Percentiles rank a stretch among this genome's conserved stretches.
phyloP scores from a whole-genome alignment of 1,284 basidiomycete genomes.

The Microbotryum scabiosae region DNA sequence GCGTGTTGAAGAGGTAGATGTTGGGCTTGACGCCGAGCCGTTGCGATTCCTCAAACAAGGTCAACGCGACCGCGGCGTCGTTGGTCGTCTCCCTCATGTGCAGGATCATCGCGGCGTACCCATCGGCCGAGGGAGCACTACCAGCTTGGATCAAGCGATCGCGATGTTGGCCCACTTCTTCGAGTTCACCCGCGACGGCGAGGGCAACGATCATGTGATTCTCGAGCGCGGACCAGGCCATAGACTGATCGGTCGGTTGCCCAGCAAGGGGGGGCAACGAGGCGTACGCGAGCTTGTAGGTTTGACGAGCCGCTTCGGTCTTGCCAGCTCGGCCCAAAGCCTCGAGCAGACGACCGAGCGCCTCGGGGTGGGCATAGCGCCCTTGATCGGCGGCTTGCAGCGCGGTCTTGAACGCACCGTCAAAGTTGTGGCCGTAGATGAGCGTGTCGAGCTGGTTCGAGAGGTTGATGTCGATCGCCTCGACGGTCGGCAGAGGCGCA shows the following conservation, averaged over 20 bases:
- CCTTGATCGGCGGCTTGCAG: conserved; percentile 40
- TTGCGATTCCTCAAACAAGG: conserved; percentile 73
- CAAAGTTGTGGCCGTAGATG: conserved; percentile 13
- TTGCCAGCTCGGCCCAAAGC: conserved; percentile 57
- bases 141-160: conserved; percentile 67
- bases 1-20: conserved; percentile 85
- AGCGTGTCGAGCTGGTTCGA: conserved; percentile 10
- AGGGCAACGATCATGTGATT: conserved; percentile 78
- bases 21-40: conserved; percentile 62
- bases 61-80: conserved; percentile 75
- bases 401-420: conserved; percentile 38
- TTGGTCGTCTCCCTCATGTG: conserved; percentile 86
- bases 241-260: conserved; percentile 38
- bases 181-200: conserved; percentile 68
- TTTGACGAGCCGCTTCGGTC: conserved; percentile 53
- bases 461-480: conserved; percentile 14
- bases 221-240: conserved; percentile 69
- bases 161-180: conserved; percentile 71
- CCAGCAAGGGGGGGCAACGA: conserved; percentile 43
- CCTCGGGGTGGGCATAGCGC: conserved; percentile 50
- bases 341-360: conserved; percentile 58
- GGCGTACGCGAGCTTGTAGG: conserved; percentile 64
- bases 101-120: conserved; percentile 82
- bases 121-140: conserved; percentile 71
- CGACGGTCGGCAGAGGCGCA: conserved; percentile 6